phyloP scores from a whole-genome alignment of 1,284 basidiomycete species.

The Ustilago nuda region DNA sequence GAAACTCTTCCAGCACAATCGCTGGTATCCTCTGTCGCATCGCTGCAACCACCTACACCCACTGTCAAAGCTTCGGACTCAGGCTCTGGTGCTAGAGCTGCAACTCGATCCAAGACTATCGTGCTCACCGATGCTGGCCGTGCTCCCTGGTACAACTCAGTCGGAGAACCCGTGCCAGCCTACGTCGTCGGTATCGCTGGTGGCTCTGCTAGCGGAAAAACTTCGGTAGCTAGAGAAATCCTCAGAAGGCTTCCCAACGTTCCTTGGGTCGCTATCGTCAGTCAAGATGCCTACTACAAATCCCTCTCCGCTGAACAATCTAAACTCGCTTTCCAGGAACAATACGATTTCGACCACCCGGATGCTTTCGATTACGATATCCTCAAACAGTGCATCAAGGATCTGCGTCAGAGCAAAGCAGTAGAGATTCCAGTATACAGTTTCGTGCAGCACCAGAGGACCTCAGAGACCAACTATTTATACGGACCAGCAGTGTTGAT shows the following conservation, averaged over 20 bases:
- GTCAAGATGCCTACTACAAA: conserved; percentile 93
- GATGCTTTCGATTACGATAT: conserved; percentile 90
- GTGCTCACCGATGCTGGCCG: conserved; percentile 63
- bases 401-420: conserved; percentile 79
- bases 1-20: conserved; percentile 9
- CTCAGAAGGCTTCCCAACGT: conserved; percentile 62
- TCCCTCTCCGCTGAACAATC: conserved; percentile 80
- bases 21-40: conserved; percentile 13
- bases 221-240: conserved; percentile 70
- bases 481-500: conserved; percentile 97
- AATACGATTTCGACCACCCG: conserved; percentile 93
- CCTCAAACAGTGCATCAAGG: conserved; percentile 82
- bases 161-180: conserved; percentile 74
- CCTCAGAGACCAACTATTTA: conserved; percentile 86
- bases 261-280: conserved; percentile 65
- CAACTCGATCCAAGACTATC: conserved; percentile 52
- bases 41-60: conserved; percentile 11
- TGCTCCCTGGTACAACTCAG: conserved; percentile 76
- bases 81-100: conserved; percentile 11
- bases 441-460: conserved; percentile 88
- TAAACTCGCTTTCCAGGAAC: conserved; percentile 82
- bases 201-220: conserved; percentile 93
- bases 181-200: conserved; percentile 95
- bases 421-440: conserved; percentile 88
- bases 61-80: conserved; percentile 18